Base-by-base conservation (phyloP, 371 early-diverging fungal genomes). In the Mucor indicus region DNA sequence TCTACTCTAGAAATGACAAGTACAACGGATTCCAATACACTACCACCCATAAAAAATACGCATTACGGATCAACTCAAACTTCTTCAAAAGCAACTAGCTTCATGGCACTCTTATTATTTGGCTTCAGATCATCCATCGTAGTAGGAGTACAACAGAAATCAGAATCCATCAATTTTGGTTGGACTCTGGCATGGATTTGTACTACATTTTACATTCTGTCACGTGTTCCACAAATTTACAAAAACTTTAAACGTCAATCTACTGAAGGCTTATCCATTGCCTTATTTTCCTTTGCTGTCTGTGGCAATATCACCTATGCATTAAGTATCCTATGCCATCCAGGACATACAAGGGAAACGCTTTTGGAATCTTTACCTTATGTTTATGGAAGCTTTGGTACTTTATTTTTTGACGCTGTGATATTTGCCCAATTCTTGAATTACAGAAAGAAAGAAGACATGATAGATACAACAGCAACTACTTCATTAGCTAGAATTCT, bases 231-330 rank as follows among this genome's bases (percentile, higher is more conserved):
- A 9, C 89, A 89, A 50, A 75, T 89, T 37, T 57, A 61, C 51
- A 80, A 83, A 45, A 83, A 83, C 33, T 55, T 53, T 24, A 49
- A 64, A 7, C 68, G 87, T n/a, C 66, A 70, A 31, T 85, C 87
- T 2, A 78, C 79, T 3, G 66, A 79, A 25, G 86, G 87, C 0
- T 58, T 89, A 3, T 77, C 84, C 1, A 61, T 84, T 13, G 44
- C 69, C 8, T 71, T 86, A 63, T 85, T 89, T 57, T 60, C 69
- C 37, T 84, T 77, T 62, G 84, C 89, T 0, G 80, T 80, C 3
- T 50, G 72, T 47, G 89, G 84, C 3, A 89, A 89, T 48, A 37
- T 83, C 3, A 76, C 80, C 1, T 89, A 89, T 53, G 71, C 84
- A 1, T 29, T 68, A 3, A 79, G 79, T 31, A 80, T 89, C 41